Conservation (phyloP, 2,329 filamentous ascomycete genomes). For the Leptographium lundbergii region DNA sequence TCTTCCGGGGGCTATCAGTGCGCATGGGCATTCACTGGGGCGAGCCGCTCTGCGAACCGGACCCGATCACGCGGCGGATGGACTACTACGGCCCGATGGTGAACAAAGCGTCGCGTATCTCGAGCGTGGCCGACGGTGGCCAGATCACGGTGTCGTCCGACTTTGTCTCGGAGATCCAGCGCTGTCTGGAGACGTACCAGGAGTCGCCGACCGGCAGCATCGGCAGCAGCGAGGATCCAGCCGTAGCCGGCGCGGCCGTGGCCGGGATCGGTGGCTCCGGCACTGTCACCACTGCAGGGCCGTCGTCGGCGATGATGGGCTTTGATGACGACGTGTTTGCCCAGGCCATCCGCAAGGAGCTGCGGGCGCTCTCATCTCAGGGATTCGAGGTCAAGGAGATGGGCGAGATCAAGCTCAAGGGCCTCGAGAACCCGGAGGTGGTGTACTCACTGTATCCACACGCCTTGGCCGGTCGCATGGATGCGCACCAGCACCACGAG, state of each 20-base stretch:
- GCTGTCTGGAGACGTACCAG: constrained; percentile 78
- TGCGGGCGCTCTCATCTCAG: constrained; percentile 75
- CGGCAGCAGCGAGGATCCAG: constrained; percentile 31
- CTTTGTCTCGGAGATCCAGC: constrained; percentile 91
- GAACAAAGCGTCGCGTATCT: constrained; percentile 90
- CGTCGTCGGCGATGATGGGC: constrained; percentile 40
- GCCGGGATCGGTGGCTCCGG: not conserved
- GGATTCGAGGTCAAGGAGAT: constrained; percentile 93
- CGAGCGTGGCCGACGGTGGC: constrained; percentile 85
- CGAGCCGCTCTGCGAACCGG: constrained; percentile 83
- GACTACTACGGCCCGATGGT: constrained; percentile 99
- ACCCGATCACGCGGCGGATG: constrained; percentile 95
- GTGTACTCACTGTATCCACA: constrained; percentile 95
- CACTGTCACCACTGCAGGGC: not conserved
- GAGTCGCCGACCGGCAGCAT: constrained; percentile 50
- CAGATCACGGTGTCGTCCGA: constrained; percentile 96
- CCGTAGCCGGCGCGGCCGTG: not conserved
- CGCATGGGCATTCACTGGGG: constrained; percentile 98
- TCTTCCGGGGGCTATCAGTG: constrained; percentile 89
- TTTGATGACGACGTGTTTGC: constrained; percentile 64
- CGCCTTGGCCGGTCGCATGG: constrained; percentile 66
- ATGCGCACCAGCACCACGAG: constrained; percentile 47
- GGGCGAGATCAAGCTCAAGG: constrained; percentile 89
- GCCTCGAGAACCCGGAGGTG: constrained; percentile 90
- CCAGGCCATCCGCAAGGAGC: constrained; percentile 72